Evolutionary conservation across 306 rosid genomes (phyloP).

Genomic region (barrel medic (Medicago truncatula)): DNA sequence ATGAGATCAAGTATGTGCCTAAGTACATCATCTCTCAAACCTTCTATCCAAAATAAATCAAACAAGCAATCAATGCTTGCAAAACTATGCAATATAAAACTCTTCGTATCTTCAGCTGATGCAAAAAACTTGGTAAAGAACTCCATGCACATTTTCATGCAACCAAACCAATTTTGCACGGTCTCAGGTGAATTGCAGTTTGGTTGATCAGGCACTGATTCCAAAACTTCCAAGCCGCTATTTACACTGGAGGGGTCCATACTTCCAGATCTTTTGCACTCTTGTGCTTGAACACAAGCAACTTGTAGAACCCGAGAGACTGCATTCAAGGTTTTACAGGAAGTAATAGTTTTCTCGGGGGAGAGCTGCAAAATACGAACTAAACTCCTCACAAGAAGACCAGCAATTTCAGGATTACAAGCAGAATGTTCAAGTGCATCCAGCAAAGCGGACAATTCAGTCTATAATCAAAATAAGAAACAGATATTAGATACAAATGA

Average conservation of each 20-base stretch:
- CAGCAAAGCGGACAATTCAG: constrained; percentile 84
- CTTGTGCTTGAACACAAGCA: constrained; percentile 87
- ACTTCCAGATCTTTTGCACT: constrained; percentile 61
- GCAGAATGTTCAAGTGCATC: constrained; percentile 85
- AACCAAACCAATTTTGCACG: constrained; percentile 57
- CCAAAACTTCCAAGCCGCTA: constrained; percentile 42
- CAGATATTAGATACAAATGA: constrained; percentile 1
- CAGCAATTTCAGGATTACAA: constrained; percentile 75
- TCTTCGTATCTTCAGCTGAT: constrained; percentile 72
- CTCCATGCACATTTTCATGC: constrained; percentile 73
- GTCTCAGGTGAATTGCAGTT: constrained; percentile 48
- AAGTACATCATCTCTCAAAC: constrained; percentile 76
- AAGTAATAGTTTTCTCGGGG: constrained; percentile 78
- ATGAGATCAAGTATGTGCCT: constrained; percentile 81
- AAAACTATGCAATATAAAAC: constrained; percentile 64
- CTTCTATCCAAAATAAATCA: constrained; percentile 92
- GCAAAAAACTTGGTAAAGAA: constrained; percentile 68
- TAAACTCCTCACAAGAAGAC: constrained; percentile 75
- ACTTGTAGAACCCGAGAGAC: constrained; percentile 84
- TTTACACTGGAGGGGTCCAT: constrained; percentile 46
- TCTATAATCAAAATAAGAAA: constrained; percentile 54
- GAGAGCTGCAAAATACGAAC: constrained; percentile 72
- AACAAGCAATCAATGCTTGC: constrained; percentile 78
- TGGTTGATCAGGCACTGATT: constrained; percentile 46
- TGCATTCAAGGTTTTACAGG: constrained; percentile 75